phyloP scores from a whole-genome alignment of 352 stramenopile genomes.

The Globisporangium middletonii region DNA sequence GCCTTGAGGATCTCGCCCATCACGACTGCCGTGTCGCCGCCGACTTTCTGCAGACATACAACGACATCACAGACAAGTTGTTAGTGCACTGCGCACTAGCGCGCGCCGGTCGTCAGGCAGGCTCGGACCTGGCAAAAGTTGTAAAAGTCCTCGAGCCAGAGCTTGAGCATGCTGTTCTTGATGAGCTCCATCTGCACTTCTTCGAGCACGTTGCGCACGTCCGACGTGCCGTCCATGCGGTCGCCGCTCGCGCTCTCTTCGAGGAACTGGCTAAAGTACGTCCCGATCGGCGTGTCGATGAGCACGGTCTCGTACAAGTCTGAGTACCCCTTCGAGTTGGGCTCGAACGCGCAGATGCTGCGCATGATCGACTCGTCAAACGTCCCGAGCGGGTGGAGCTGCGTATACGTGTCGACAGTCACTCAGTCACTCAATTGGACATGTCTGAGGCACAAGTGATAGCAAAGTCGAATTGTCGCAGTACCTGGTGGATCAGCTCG shows the following conservation, averaged over 20 bases:
- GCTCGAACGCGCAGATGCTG: slow-evolving; percentile 98
- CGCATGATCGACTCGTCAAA: slow-evolving; percentile 99
- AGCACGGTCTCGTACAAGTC: slow-evolving; percentile 99
- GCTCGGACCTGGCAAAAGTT: slow-evolving; percentile 86
- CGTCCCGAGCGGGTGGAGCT: slow-evolving; percentile 98
- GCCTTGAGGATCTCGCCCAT: slow-evolving; percentile 96
- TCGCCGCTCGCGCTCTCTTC: slow-evolving; percentile 88
- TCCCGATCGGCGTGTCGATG: slow-evolving; percentile 97
- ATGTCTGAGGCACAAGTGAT: not conserved
- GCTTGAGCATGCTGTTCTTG: slow-evolving; percentile 98
- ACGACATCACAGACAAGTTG: not conserved
- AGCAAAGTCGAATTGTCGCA: not conserved
- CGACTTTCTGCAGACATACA: slow-evolving; percentile 61
- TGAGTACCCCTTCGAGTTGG: slow-evolving; percentile 95
- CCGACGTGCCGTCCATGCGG: slow-evolving; percentile 77
- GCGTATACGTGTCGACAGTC: slow-evolving; percentile 7
- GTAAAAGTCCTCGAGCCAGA: slow-evolving; percentile 94
- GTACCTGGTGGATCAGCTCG: slow-evolving; percentile 93
- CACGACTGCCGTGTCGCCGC: slow-evolving; percentile 95
- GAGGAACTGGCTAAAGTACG: slow-evolving; percentile 98
- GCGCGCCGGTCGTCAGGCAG: not conserved
- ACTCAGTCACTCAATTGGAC: not conserved
- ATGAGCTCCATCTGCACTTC: slow-evolving; percentile 99
- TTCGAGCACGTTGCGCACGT: slow-evolving; percentile 95
- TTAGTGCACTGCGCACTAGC: not conserved